Base-by-base conservation (phyloP, 805 yeast genomes). In the Dipodascus albidus region DNA sequence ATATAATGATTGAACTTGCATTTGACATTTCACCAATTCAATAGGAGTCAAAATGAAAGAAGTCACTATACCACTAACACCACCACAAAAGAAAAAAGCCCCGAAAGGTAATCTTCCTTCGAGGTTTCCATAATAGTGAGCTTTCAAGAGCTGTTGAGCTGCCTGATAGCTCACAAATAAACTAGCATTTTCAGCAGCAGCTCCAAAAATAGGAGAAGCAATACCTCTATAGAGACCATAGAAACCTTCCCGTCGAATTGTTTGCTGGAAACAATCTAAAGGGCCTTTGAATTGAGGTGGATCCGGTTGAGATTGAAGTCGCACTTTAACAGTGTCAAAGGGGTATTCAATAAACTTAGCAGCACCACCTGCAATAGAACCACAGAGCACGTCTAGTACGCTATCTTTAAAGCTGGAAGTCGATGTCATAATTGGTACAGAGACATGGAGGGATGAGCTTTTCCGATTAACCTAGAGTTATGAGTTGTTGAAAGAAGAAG, bases 331-430 rank as follows among this genome's bases (percentile, higher is more conserved):
- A 0, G 97, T 91, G 62, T 90, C 98, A 59, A 90, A 88, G 0
- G 98, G 98, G 62, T 82, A 90, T 67, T 90, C 98, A 14, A 90
- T 78, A 27, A 85, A 60, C 65, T 90, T 91, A 1, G 96, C 96
- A 2, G 81, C 67, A 53, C 87, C 83, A 15, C 98, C 98, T 0
- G 96, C 79, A 1, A 77, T 60, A 2, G 71, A 68, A 19, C 71
- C 71, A 33, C 64, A 66, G 15, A 59, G 38, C 3, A 68, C 56
- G 47, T 67, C 70, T 15, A 47, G 55, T 50, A 50, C 33, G 9
- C 54, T 50, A 23, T 54, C 56, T 11, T 35, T 53, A 42, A 53
- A 49, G 49, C 49, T 47, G 48, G 44, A 20, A 49, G 22, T 49
- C 23, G 38, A 24, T 24, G 51, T 33, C 51, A 49, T 49, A 20